These are phyloP conservation scores for Tephrocybe sp. DNA, from an alignment of 768 basidiomycete species.

Conservation along the genomic window DNA sequence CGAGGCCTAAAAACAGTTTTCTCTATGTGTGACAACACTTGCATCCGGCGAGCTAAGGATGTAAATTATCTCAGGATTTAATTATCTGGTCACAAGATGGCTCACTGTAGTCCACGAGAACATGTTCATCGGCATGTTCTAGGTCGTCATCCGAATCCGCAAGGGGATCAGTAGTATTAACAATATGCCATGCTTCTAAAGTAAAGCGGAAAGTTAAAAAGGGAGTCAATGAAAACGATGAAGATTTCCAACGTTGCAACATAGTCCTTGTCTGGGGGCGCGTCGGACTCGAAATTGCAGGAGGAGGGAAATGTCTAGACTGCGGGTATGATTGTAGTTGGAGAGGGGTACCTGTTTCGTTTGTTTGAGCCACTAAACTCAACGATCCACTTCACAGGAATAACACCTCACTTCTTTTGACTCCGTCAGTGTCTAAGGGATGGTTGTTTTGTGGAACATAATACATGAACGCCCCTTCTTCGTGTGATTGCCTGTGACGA, in stretches of 20 bases:
- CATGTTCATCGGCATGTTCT: slow-evolving; percentile 51
- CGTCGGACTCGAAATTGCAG: slow-evolving; percentile 47
- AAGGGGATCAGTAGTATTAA: slow-evolving; percentile 61
- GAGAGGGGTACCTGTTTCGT: slow-evolving; percentile 3
- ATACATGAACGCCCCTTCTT: slow-evolving; percentile 46
- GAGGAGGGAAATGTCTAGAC: slow-evolving; percentile 1
- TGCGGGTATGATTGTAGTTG: slow-evolving; percentile 15
- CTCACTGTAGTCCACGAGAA: slow-evolving; percentile 66
- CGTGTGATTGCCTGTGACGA: slow-evolving; percentile 34
- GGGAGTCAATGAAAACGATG: slow-evolving; percentile 7
- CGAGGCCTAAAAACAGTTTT: slow-evolving; percentile 7
- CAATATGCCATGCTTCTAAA: slow-evolving; percentile 72
- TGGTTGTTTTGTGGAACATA: slow-evolving; percentile 44
- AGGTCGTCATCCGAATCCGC: slow-evolving; percentile 72
- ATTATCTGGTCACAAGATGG: background rate
- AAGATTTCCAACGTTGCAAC: slow-evolving; percentile 38
- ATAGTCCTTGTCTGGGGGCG: slow-evolving; percentile 37
- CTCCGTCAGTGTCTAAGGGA: slow-evolving; percentile 19
- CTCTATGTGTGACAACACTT: slow-evolving; percentile 11
- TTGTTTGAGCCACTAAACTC: background rate
- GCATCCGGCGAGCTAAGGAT: slow-evolving; percentile 44
- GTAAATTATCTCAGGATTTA: background rate
- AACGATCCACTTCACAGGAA: background rate
- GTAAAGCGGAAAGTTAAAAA: slow-evolving; percentile 5
- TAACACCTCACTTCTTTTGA: slow-evolving; percentile 19